These are phyloP conservation scores for Pseudogymnoascus sp. DNA, from an alignment of 2,329 filamentous ascomycete genomes.

Conservation along the genomic window DNA sequence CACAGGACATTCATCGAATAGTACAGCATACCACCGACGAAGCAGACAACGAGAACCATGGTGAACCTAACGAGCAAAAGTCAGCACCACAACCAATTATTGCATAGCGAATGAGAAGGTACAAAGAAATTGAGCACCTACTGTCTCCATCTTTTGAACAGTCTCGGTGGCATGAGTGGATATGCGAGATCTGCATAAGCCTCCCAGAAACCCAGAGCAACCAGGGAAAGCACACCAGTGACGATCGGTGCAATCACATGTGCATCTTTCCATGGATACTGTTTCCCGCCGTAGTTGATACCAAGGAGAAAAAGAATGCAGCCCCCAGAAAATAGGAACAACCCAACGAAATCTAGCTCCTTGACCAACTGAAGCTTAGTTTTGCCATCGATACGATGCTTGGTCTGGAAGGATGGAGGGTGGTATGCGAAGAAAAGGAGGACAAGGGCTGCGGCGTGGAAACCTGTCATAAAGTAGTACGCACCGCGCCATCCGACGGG, in stretches of 20 bases:
- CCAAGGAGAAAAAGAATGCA: conserved; percentile 25
- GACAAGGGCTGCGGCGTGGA: conserved; percentile 20
- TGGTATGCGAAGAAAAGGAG: conserved; percentile 25
- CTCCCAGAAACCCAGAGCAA: conserved; percentile 26
- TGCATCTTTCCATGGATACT: conserved; percentile 25
- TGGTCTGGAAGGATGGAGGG: too few species aligned
- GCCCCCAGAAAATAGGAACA: conserved; percentile 21
- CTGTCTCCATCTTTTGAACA: conserved; percentile 25
- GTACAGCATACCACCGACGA: conserved; percentile 28
- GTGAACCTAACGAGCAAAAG: conserved; percentile 19
- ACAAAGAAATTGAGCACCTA: conserved; percentile 2
- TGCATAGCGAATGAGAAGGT: not conserved
- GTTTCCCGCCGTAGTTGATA: conserved; percentile 25
- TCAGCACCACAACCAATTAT: not conserved
- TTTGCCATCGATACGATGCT: too few species aligned
- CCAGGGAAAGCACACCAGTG: conserved; percentile 23
- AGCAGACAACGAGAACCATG: conserved; percentile 26
- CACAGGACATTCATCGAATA: conserved; percentile 28
- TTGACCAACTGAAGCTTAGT: conserved; percentile 20
- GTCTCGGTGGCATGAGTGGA: conserved; percentile 26
- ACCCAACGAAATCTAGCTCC: not conserved
- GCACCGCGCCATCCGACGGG: conserved; percentile 25
- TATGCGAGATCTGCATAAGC: conserved; percentile 23
- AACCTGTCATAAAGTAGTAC: conserved; percentile 30
- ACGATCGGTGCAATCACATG: conserved; percentile 27